These are phyloP conservation scores for Hansenula lynferdii DNA, from an alignment of 1,139 yeast species.

Conservation along the genomic window DNA sequence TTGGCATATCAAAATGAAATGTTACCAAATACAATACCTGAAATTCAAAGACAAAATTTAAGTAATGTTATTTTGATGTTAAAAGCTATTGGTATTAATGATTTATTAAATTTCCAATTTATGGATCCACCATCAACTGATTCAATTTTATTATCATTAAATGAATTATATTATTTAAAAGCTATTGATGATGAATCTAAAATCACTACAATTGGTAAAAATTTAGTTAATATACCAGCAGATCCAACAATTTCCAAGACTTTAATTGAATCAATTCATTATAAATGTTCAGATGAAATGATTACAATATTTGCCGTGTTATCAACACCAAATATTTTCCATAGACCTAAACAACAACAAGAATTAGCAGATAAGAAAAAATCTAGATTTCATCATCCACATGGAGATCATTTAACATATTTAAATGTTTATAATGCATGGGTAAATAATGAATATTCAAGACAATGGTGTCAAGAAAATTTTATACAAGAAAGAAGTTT, in stretches of 20 bases:
- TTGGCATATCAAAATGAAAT: conserved; percentile 83
- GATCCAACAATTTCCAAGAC: conserved; percentile 89
- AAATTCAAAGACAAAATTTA: conserved; percentile 86
- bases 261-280: conserved; percentile 66
- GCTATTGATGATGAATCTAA: conserved; percentile 80
- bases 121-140: conserved; percentile 80
- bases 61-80: conserved; percentile 82
- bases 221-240: conserved; percentile 94
- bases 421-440: conserved; percentile 79
- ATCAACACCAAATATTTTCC: conserved; percentile 80
- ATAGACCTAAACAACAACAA: conserved; percentile 78
- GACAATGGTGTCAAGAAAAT: conserved; percentile 78
- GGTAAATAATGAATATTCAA: conserved; percentile 56
- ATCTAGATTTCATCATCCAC: conserved; percentile 67
- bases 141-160: conserved; percentile 73
- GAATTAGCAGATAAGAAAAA: conserved; percentile 74
- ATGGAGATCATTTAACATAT: conserved; percentile 85
- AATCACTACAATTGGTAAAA: conserved; percentile 68
- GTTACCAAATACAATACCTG: conserved; percentile 84
- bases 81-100: conserved; percentile 90
- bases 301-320: conserved; percentile 87
- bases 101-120: conserved; percentile 20
- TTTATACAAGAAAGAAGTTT: conserved; percentile 79
- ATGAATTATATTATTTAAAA: conserved; percentile 74
- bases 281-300: conserved; percentile 78